Evolutionary conservation across 1,139 yeast species (phyloP).

Genomic region (Komagataea norvegica): DNA sequence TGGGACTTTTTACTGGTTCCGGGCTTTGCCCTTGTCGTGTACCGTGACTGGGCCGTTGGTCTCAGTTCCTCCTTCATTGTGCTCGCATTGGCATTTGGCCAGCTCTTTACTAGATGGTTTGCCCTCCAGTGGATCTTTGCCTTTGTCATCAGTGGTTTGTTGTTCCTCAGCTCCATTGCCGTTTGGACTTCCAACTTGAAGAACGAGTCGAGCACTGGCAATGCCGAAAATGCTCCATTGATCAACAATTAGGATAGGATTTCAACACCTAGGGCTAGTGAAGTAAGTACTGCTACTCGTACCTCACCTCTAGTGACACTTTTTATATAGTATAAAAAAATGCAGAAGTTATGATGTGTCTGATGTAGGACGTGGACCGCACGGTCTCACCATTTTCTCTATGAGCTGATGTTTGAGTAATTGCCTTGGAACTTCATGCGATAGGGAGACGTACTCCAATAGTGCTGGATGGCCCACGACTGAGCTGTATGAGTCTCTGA

Average conservation of each 20-base stretch:
- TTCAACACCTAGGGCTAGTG: no score
- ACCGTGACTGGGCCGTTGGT: conserved; percentile 71
- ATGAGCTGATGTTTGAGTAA: conserved; percentile 48
- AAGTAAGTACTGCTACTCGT: neutral
- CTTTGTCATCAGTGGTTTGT: conserved; percentile 52
- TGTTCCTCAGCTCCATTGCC: conserved; percentile 45
- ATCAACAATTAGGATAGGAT: conserved; percentile 15
- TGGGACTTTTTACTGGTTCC: conserved; percentile 79
- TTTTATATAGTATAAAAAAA: no score
- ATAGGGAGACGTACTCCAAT: conserved; percentile 63
- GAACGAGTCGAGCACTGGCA: neutral
- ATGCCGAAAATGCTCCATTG: conserved; percentile 29
- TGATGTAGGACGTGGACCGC: conserved; percentile 20
- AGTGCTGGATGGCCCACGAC: conserved; percentile 65
- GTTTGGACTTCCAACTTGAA: conserved; percentile 35
- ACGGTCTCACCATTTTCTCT: conserved; percentile 55
- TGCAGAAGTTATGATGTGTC: neutral
- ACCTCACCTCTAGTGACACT: no score
- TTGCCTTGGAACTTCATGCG: conserved; percentile 49
- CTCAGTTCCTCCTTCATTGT: conserved; percentile 51
- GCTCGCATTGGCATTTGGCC: conserved; percentile 67
- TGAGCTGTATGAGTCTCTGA: conserved; percentile 70
- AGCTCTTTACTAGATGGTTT: conserved; percentile 58
- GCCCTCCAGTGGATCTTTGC: conserved; percentile 88
- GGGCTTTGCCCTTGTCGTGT: conserved; percentile 47